phyloP scores from a whole-genome alignment of 2,329 filamentous ascomycete genomes.

The Epichloe gansuensis region DNA sequence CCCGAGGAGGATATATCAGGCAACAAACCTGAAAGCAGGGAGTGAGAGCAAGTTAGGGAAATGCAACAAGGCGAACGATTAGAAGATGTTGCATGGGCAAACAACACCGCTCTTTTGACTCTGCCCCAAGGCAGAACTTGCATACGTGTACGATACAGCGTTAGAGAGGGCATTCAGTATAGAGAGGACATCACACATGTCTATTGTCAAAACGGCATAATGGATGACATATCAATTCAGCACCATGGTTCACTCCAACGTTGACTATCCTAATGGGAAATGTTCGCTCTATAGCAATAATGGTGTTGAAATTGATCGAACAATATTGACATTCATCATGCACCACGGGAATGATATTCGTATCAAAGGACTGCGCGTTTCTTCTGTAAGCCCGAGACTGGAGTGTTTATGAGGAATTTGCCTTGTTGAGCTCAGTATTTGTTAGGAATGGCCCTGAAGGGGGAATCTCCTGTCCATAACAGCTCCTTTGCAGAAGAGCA shows the following conservation, averaged over 20 bases:
- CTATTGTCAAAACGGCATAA: background rate
- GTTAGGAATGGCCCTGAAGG: no score
- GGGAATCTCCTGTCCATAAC: no score
- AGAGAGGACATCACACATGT: conserved; percentile 9
- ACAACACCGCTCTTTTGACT: conserved; percentile 21
- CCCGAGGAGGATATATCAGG: conserved; percentile 5
- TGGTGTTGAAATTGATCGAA: background rate
- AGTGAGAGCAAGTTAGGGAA: background rate
- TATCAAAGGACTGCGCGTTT: no score
- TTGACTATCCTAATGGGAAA: background rate
- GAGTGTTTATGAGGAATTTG: no score
- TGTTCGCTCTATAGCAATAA: background rate
- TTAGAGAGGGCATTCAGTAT: conserved; percentile 9
- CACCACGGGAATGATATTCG: no score
- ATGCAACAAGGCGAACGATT: background rate
- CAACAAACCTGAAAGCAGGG: background rate
- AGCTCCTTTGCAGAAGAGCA: no score
- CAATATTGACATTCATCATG: no score
- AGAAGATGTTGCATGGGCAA: conserved; percentile 14
- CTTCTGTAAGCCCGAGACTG: no score
- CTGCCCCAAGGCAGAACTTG: conserved; percentile 11
- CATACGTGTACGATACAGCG: conserved; percentile 18
- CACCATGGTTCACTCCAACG: background rate
- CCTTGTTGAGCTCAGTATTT: no score
- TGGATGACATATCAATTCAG: background rate